Evolutionary conservation across 2,329 filamentous ascomycete species (phyloP), one percentile per base, ranked within the genome.

Genomic region (Epichloe typhina): DNA sequence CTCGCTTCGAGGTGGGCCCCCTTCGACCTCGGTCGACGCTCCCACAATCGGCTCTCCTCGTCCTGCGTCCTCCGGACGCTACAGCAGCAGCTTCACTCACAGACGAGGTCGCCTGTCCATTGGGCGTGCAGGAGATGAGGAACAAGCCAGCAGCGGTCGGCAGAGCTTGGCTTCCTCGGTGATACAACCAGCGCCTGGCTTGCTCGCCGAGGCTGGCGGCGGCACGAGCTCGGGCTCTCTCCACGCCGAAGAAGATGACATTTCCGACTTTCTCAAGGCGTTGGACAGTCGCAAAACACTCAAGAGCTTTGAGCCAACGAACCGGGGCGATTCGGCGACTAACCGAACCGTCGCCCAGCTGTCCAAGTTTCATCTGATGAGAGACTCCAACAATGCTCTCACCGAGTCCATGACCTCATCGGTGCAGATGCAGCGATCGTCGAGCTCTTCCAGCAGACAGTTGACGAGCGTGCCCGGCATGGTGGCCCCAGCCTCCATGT

Each of bases 391-490:
- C 61, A 86, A 88, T 51, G 86, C 82, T 5, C 75, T 98, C 40
- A 94, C 88, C 0, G 93, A 98, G 50, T 95, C 89, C 0, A 88
- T 98, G 76, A 88, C 88, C 31, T 93, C 88, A 1, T 97, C 91
- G 0, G 77, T 89, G 59, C 80, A 94, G 58, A 71, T 96, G 52
- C 86, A 95, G 45, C 80, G 87, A 39, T 93, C 88, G 0, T 88
- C 86, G 4, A 86, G 80, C 52, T 87, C 89, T 0, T 82, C 79
- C 0, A 82, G 79, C 56, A 70, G 79, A 31, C 79, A 81, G 51
- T 60, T 82, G 46, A 70, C 74, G 9, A 80, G 79, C 54, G 74
- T 81, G 3, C 77, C 79, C 3, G 74, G 84, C 53, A 87, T 89
- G 65, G 67, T 69, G 13, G 84, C 87, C 49, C 75, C 89, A 1